A percentile compares a stretch with the other conserved stretches of the same genome.
Conservation (phyloP, 2,329 filamentous ascomycete genomes). For the Trichoderma sp. region DNA sequence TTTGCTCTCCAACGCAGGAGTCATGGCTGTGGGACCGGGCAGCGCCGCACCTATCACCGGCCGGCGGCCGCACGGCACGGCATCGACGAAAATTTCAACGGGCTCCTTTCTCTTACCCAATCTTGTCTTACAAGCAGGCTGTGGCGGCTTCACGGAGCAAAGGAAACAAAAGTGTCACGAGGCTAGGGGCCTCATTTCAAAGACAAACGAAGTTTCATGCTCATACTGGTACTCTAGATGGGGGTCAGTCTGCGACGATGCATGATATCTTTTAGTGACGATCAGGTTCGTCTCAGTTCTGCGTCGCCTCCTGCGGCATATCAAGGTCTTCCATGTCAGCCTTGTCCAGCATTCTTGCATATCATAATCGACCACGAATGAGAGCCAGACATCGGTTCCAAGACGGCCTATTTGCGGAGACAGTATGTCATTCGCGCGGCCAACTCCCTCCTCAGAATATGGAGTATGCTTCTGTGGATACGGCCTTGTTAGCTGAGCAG, state of each 20-base stretch:
- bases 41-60: slow-evolving; percentile 15
- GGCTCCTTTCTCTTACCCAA: neutral
- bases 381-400: slow-evolving; percentile 57
- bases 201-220: neutral
- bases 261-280: neutral
- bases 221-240: neutral
- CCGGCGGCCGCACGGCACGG: slow-evolving; percentile 13
- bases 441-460: slow-evolving; percentile 70
- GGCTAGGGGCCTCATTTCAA: neutral
- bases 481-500: neutral
- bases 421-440: slow-evolving; percentile 59
- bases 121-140: neutral
- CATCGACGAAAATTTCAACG: slow-evolving; percentile 4
- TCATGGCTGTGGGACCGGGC: slow-evolving; percentile 13
- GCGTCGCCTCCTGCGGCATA: neutral
- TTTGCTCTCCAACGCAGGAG: neutral
- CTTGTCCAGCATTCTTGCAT: slow-evolving; percentile 71
- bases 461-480: slow-evolving; percentile 54
- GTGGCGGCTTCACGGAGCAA: neutral
- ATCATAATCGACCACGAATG: slow-evolving; percentile 56
- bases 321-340: slow-evolving; percentile 59
- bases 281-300: neutral
- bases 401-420: slow-evolving; percentile 81
- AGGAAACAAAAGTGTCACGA: neutral
- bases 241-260: neutral